Conservation (phyloP, 495 filamentous ascomycete genomes). For the Neurospora sp. region DNA sequence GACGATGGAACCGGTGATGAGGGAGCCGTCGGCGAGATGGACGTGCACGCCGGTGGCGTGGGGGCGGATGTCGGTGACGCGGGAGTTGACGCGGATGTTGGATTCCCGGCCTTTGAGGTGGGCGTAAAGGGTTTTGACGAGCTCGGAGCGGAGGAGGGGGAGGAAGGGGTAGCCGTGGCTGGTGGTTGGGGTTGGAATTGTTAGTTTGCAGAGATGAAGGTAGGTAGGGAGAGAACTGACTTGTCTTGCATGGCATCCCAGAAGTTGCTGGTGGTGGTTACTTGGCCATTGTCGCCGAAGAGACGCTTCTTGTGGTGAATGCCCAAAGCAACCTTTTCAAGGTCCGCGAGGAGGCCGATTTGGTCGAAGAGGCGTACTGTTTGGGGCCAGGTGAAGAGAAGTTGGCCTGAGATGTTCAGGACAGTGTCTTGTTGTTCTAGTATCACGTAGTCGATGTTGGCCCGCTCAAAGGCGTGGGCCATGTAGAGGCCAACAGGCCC, state of each 20-base stretch:
- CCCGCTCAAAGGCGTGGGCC: conserved; percentile 31
- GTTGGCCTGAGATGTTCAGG: conserved; percentile 24
- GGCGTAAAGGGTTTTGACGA: conserved; percentile 26
- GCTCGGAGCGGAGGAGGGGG: conserved; percentile 22
- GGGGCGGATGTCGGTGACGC: conserved; percentile 17
- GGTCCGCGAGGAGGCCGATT: conserved; percentile 27
- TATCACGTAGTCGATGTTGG: conserved; percentile 38
- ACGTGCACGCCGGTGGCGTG: conserved; percentile 16
- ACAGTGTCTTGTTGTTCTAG: conserved; percentile 32
- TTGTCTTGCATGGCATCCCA: conserved; percentile 5
- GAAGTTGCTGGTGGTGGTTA: background rate
- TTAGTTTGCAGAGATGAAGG: background rate
- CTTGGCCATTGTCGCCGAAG: conserved; percentile 7
- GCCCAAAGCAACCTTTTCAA: conserved; percentile 42
- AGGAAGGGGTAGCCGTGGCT: conserved; percentile 27
- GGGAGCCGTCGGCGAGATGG: conserved; percentile 27
- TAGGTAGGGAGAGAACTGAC: background rate
- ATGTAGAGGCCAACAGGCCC: conserved; percentile 38
- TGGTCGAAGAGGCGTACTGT: conserved; percentile 39
- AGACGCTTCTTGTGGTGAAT: conserved; percentile 47
- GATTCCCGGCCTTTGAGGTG: conserved; percentile 20
- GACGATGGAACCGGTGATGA: conserved; percentile 35
- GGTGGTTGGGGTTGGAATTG: background rate
- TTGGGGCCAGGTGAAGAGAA: conserved; percentile 26
- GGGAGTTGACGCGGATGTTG: conserved; percentile 21